phyloP scores from a whole-genome alignment of 164 flowering plant genomes.

The Magnolia officinalis region DNA sequence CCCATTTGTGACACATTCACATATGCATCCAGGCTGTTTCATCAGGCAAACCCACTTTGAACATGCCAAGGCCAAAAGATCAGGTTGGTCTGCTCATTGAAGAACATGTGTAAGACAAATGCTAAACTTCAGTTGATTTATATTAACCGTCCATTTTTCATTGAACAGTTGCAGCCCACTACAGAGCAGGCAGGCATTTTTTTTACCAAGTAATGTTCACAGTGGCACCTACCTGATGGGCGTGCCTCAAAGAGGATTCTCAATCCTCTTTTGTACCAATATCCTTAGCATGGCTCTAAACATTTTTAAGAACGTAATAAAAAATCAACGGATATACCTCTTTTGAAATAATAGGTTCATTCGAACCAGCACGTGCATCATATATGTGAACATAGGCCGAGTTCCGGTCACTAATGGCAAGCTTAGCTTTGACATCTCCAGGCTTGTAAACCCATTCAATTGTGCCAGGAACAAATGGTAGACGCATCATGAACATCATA shows the following conservation, averaged over 20 bases:
- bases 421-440: conserved; percentile 85
- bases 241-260: background rate
- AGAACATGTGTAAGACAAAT: no score
- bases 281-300: background rate
- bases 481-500: conserved; percentile 98
- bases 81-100: background rate
- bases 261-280: background rate
- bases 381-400: conserved; percentile 75
- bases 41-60: background rate
- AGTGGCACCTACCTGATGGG: background rate
- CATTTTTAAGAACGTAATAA: background rate
- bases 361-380: conserved; percentile 86
- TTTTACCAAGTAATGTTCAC: no score
- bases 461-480: conserved; percentile 76
- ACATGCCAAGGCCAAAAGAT: background rate
- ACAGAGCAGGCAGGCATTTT: background rate
- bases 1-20: background rate
- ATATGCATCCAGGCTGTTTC: background rate
- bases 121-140: no score
- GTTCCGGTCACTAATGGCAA: conserved; percentile 82
- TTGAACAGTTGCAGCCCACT: no score
- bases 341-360: conserved; percentile 74
- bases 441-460: conserved; percentile 94
- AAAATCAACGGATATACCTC: conserved; percentile 44
- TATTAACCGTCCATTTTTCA: no score